phyloP scores from a whole-genome alignment of 805 yeast genomes.

The Monosporozyma aerobia region DNA sequence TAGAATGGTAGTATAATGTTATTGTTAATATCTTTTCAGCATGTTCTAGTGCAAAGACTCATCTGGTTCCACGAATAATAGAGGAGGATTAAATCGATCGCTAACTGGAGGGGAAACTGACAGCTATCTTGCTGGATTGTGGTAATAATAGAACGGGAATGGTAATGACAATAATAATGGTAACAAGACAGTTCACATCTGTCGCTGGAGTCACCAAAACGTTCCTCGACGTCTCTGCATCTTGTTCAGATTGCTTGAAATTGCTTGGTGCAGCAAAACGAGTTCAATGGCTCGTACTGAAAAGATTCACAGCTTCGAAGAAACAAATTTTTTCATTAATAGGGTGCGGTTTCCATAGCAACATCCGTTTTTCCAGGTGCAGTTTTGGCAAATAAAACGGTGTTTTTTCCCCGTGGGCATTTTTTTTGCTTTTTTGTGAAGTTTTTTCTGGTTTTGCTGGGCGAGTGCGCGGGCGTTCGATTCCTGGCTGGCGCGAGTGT shows the following conservation, averaged over 20 bases:
- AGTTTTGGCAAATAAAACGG: background rate
- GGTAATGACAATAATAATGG: too few relatives aligned
- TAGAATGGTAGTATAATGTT: background rate
- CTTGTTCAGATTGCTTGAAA: too few relatives aligned
- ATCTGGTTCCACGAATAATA: background rate
- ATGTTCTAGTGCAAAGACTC: background rate
- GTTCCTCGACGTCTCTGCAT: too few relatives aligned
- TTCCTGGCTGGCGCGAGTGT: background rate
- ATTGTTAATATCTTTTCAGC: background rate
- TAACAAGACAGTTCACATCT: too few relatives aligned
- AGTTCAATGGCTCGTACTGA: background rate
- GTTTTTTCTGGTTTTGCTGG: background rate
- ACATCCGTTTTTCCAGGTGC: background rate
- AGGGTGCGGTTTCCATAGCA: slow-evolving; percentile 1
- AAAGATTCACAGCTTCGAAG: background rate
- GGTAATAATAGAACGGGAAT: too few relatives aligned
- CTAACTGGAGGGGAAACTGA: background rate
- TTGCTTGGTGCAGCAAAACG: too few relatives aligned
- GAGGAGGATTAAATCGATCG: background rate
- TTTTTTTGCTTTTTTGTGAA: too few relatives aligned
- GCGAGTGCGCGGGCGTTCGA: background rate
- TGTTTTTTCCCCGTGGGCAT: too few relatives aligned
- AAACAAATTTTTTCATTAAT: background rate
- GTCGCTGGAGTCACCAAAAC: too few relatives aligned
- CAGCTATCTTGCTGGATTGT: background rate